These are phyloP conservation scores for Coemansia javaensis DNA, from an alignment of 192 early-diverging fungal species.

Conservation along the genomic window DNA sequence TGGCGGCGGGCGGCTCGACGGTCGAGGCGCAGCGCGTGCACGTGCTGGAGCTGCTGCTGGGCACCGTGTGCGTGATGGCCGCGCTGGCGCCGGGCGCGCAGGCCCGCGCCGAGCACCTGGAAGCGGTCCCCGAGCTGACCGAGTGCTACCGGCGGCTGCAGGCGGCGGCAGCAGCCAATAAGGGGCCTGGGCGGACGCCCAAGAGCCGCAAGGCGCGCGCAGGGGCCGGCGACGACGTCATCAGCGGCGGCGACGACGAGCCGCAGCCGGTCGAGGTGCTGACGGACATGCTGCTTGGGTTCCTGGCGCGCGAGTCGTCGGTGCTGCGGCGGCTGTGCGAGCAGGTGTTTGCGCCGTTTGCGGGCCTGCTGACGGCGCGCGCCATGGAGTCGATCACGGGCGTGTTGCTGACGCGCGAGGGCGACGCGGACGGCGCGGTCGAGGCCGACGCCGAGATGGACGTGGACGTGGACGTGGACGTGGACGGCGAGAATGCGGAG, in stretches of 20 bases:
- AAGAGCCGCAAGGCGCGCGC: conserved; percentile 33
- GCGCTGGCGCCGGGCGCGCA: conserved; percentile 58
- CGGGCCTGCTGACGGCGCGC: conserved; percentile 65
- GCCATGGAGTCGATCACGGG: conserved; percentile 71
- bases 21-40: conserved; percentile 22
- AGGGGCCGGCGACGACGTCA: too few species aligned
- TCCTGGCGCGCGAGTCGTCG: conserved; percentile 79
- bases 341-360: conserved; percentile 82
- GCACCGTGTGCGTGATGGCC: conserved; percentile 24
- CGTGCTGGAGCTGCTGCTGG: conserved; percentile 30
- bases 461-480: conserved; percentile 40
- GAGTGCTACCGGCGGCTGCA: conserved; percentile 71
- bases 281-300: conserved; percentile 83
- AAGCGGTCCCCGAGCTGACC: conserved; percentile 64
- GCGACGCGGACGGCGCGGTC: conserved; percentile 54
- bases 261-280: conserved; percentile 87
- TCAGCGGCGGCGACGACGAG: conserved; percentile 55
- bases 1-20: not conserved
- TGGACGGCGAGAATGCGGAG: conserved; percentile 45
- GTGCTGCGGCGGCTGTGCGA: conserved; percentile 70
- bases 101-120: conserved; percentile 54
- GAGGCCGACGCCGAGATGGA: conserved; percentile 51
- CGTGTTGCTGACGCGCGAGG: conserved; percentile 61
- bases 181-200: too few species aligned
- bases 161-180: conserved; percentile 38